These are phyloP conservation scores for Aspergillus neoniger DNA, from an alignment of 2,329 filamentous ascomycete genomes.

Conservation along the genomic window DNA sequence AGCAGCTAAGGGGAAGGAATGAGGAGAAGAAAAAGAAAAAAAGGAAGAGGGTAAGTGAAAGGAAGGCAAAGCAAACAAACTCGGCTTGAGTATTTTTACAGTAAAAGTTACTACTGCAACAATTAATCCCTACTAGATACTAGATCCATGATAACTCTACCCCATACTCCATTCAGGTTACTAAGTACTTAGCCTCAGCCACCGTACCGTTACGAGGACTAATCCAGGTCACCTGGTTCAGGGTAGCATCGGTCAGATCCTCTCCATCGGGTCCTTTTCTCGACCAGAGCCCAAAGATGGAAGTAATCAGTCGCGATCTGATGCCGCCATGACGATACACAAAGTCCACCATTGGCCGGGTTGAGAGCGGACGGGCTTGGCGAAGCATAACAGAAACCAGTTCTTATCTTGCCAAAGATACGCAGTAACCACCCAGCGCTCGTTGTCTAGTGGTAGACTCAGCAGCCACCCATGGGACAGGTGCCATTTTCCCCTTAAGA, in stretches of 20 bases:
- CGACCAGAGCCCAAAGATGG: neutral
- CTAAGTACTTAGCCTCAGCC: neutral
- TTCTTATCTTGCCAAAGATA: neutral
- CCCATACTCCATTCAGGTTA: no score
- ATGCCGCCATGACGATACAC: neutral
- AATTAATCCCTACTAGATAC: no score
- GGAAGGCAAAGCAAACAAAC: neutral
- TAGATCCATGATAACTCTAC: no score
- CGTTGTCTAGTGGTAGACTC: no score
- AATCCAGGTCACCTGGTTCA: neutral
- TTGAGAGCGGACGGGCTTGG: neutral
- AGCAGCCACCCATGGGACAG: no score
- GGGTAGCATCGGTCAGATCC: neutral
- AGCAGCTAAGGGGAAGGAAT: neutral
- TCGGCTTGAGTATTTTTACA: neutral
- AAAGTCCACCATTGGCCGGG: neutral
- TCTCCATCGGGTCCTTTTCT: no score
- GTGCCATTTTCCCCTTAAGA: neutral
- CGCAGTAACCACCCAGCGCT: neutral
- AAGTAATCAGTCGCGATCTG: neutral
- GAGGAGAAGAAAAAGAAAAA: neutral
- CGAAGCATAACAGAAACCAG: neutral
- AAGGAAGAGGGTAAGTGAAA: no score
- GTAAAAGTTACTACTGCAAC: no score
- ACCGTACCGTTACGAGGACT: neutral